Evolutionary conservation across 2,329 filamentous ascomycete genomes (phyloP), one percentile per base, ranked within the genome.

Genomic region (Paraphoma sp.): DNA sequence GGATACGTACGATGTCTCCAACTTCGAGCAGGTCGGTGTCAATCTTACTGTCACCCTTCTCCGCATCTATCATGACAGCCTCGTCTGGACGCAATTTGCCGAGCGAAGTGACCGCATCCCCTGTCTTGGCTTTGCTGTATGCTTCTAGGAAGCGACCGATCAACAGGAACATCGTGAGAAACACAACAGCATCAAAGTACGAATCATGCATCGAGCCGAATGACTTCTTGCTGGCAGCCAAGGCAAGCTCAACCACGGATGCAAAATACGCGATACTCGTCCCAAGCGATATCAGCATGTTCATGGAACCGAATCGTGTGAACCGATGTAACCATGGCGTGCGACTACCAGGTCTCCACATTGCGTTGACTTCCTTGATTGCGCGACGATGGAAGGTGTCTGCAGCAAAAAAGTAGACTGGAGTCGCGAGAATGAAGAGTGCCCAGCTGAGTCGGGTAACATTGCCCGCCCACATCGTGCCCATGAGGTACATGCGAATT

Each of bases 291-390:
- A 97, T 93, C 57, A 97, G 84, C 80, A 96, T 89, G 72, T 96
- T 96, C 93, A 97, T 97, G 79, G 93, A 97, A 8, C 93, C 93
- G 69, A 97, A 97, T n/a, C 90, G 88, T 74, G 93, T 92, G 70
- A 97, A 93, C 12, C 93, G 84, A 64, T 89, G 85, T 14, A 91
- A 67, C 4, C 96, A 73, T 0, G 92, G 90, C 1, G 89, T 89
- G 38, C 84, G 86, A 71, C 92, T 96, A 29, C 87, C 86, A 2
- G 81, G 87, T 18, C 89, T 84, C 93, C 93, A 97, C 60, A 97
- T 81, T 0, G 87, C 83, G 58, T 83, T 82, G 11, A 97, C 79
- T 68, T 97, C 93, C 72, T 93, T 95, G 63, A 93, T 73, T 0
- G 92, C 90, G 41, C 91, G 85, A 11, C 83, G 77, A 71, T 97